phyloP scores from a whole-genome alignment of 148 eudicot genomes.

The Cornus kousa region DNA sequence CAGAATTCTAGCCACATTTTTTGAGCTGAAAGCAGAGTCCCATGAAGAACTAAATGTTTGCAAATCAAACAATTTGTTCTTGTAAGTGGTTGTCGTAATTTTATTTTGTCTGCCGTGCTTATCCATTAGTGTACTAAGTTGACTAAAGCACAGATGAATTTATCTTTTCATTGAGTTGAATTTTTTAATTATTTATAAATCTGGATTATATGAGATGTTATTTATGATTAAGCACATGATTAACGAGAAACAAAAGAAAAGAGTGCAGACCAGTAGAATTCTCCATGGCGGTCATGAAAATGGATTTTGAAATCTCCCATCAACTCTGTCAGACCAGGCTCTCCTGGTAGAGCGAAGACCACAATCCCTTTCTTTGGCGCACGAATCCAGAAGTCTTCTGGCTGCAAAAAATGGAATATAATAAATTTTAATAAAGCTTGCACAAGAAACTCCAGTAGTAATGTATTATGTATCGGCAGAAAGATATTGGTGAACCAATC shows the following conservation, averaged over 20 bases:
- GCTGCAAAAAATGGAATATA: constrained; percentile 46
- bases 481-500: neutral
- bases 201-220: neutral
- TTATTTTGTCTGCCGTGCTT: neutral
- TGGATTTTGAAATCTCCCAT: constrained; percentile 85
- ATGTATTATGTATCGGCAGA: neutral
- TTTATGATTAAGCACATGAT: neutral
- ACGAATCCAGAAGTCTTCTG: constrained; percentile 95
- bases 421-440: neutral
- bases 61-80: neutral
- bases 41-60: neutral
- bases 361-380: constrained; percentile 74
- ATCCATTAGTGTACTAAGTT: neutral
- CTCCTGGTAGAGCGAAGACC: constrained; percentile 90
- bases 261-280: constrained; percentile 76
- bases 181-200: neutral
- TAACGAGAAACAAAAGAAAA: neutral
- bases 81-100: neutral
- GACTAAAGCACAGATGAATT: neutral
- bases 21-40: neutral
- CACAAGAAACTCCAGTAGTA: neutral
- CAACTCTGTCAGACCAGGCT: constrained; percentile 83
- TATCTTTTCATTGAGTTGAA: neutral
- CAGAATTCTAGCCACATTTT: neutral
- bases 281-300: constrained; percentile 93